Evolutionary conservation across 768 basidiomycete species (phyloP).

Genomic region (Austroboletus eburneus): DNA sequence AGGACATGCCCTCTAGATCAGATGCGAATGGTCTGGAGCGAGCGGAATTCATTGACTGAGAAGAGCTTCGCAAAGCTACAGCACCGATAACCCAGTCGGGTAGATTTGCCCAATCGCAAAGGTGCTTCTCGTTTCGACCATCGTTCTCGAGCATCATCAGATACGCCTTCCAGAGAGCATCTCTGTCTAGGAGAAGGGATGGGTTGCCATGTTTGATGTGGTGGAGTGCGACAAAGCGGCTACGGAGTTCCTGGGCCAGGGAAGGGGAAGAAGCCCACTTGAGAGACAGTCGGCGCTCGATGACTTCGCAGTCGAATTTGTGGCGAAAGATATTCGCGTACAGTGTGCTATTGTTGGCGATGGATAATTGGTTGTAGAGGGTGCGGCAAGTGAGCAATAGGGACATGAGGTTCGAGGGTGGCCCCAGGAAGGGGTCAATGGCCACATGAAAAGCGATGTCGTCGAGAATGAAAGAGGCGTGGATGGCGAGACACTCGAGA

Average conservation of each 20-base stretch:
- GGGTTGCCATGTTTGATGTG: constrained; percentile 35
- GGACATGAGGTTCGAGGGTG: constrained; percentile 37
- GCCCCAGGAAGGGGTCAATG: constrained; percentile 38
- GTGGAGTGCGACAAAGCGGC: constrained; percentile 38
- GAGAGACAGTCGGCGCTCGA: constrained; percentile 35
- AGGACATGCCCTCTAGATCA: constrained; percentile 35
- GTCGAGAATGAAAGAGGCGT: constrained; percentile 27
- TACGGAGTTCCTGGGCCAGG: constrained; percentile 41
- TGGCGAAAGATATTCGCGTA: constrained; percentile 42
- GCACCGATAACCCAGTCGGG: constrained; percentile 23
- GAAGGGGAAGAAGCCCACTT: constrained; percentile 36
- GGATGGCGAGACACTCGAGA: constrained; percentile 18
- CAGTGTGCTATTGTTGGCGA: constrained; percentile 34
- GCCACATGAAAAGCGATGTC: constrained; percentile 40
- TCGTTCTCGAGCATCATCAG: constrained; percentile 54
- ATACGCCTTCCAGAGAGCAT: constrained; percentile 53
- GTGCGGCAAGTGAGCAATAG: constrained; percentile 38
- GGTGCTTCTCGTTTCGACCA: constrained; percentile 41
- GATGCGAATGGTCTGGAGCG: constrained; percentile 17
- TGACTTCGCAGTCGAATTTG: constrained; percentile 43
- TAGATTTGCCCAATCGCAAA: constrained; percentile 40
- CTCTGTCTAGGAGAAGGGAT: constrained; percentile 17
- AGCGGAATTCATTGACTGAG: constrained; percentile 1
- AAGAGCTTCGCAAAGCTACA: constrained; percentile 8
- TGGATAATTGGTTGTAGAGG: constrained; percentile 34